Conservation (phyloP, 768 basidiomycete species). For the Podaxis rugospora region DNA sequence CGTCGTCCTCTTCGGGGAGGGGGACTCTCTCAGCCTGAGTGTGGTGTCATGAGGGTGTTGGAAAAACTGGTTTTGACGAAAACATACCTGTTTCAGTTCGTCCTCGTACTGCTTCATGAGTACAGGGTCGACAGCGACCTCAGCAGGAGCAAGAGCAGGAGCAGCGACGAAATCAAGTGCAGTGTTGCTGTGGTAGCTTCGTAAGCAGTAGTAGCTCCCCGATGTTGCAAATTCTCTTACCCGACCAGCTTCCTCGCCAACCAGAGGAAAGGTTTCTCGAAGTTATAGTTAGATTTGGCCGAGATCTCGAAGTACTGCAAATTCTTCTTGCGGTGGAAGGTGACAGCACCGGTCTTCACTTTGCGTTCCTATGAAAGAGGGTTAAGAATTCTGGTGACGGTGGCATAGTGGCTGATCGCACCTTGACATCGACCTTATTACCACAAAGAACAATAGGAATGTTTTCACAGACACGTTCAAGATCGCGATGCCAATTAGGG, state of each 20-base stretch:
- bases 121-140: conserved; percentile 74
- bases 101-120: conserved; percentile 77
- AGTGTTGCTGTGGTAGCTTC: conserved; percentile 54
- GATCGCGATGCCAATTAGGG: conserved; percentile 99
- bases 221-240: conserved; percentile 39
- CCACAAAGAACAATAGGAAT: conserved; percentile 99
- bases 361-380: conserved; percentile 79
- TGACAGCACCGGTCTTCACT: conserved; percentile 97
- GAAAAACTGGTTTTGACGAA: conserved; percentile 1
- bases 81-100: conserved; percentile 66
- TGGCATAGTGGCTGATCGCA: conserved; percentile 28
- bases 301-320: conserved; percentile 99
- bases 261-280: conserved; percentile 99
- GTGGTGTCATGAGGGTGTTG: background rate
- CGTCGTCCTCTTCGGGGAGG: conserved; percentile 97
- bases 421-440: conserved; percentile 99
- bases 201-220: background rate
- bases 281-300: conserved; percentile 99
- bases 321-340: conserved; percentile 99
- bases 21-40: conserved; percentile 82
- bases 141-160: conserved; percentile 91
- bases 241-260: conserved; percentile 96
- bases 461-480: conserved; percentile 99
- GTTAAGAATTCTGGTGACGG: background rate
- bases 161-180: conserved; percentile 94